A percentile compares a stretch with the other conserved stretches of the same genome.
These are phyloP conservation scores for Corchorus capsularis DNA, from an alignment of 345 rosid genomes.

Conservation along the genomic window DNA sequence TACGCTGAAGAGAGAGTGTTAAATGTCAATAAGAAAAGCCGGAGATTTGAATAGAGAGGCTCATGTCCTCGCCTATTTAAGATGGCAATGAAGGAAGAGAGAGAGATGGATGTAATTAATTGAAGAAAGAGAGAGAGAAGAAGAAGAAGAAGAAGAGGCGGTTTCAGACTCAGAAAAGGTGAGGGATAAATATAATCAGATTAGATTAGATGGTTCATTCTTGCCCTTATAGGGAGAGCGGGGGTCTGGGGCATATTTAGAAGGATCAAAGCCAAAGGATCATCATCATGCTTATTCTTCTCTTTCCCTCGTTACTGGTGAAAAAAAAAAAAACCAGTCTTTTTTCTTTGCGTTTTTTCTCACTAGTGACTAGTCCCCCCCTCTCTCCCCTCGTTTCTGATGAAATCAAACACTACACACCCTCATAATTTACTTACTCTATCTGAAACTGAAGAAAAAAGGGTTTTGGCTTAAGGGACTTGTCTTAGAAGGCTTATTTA, in stretches of 20 bases:
- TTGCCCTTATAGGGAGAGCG: not conserved
- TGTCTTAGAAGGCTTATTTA: not conserved
- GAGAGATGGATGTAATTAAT: conserved; percentile 39
- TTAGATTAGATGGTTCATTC: conserved; percentile 36
- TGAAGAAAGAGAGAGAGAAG: conserved; percentile 17
- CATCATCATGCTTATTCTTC: conserved; percentile 41
- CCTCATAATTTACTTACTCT: not conserved
- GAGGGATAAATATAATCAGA: conserved; percentile 2
- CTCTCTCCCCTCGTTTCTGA: conserved; percentile 36
- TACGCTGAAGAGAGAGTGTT: conserved; percentile 11
- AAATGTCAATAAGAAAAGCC: not conserved
- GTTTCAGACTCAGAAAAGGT: conserved; percentile 17
- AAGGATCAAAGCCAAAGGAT: conserved; percentile 35
- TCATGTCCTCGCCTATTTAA: conserved; percentile 16
- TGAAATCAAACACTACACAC: conserved; percentile 17
- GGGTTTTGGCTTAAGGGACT: not conserved
- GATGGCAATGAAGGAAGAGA: conserved; percentile 21
- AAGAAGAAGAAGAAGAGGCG: conserved; percentile 1
- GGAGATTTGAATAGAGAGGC: not conserved
- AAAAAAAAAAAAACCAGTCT: conserved; percentile 13
- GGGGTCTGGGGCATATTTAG: not conserved
- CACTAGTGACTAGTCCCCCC: conserved; percentile 18
- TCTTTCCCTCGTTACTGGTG: conserved; percentile 36
- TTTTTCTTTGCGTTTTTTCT: conserved; percentile 26
- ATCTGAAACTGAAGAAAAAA: conserved; percentile 15